phyloP scores from a whole-genome alignment of 2,329 filamentous ascomycete species.

The Talaromyces verruculosus region DNA sequence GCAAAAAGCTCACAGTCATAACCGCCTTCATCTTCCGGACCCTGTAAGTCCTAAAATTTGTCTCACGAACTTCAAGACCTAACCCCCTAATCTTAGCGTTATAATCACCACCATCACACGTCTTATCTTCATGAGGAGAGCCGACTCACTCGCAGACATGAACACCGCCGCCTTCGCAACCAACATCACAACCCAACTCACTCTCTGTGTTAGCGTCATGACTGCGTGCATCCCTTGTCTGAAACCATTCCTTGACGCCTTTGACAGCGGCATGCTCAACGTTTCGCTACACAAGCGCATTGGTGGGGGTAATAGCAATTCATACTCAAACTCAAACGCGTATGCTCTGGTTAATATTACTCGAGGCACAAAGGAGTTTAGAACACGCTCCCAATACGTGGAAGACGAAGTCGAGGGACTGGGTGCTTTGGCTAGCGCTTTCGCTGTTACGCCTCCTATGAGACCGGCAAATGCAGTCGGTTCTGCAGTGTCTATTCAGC shows the following conservation, averaged over 20 bases:
- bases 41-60: neutral
- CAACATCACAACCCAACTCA: conserved; percentile 11
- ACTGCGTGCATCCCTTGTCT: conserved; percentile 8
- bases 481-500: neutral
- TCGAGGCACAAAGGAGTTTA: conserved; percentile 8
- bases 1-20: conserved; percentile 1
- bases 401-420: conserved; percentile 4
- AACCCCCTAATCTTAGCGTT: neutral
- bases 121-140: conserved; percentile 11
- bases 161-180: conserved; percentile 9
- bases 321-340: neutral
- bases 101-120: conserved; percentile 4
- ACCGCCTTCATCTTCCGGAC: neutral
- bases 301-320: conserved; percentile 1
- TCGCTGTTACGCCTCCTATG: conserved; percentile 2
- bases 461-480: neutral
- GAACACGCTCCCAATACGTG: neutral
- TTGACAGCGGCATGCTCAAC: conserved; percentile 9
- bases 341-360: conserved; percentile 4
- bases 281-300: conserved; percentile 1
- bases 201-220: conserved; percentile 8
- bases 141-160: conserved; percentile 1
- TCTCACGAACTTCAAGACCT: neutral
- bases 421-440: conserved; percentile 7
- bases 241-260: conserved; percentile 10